Evolutionary conservation across 2,329 filamentous ascomycete species (phyloP).

Genomic region (Colletotrichum euphorbiae): DNA sequence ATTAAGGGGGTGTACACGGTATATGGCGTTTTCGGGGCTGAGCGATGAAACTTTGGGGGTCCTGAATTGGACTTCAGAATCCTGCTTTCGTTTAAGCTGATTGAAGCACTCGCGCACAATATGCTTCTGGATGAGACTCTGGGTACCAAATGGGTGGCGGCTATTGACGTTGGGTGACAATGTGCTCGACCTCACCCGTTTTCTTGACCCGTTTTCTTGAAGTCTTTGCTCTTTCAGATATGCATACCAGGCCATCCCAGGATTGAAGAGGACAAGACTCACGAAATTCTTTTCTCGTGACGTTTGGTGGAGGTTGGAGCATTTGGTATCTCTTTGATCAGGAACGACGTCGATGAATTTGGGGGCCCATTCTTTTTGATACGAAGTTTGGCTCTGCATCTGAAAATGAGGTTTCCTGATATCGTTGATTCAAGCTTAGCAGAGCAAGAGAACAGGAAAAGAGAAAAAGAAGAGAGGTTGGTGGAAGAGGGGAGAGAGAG

Average conservation of each 20-base stretch:
- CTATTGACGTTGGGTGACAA: slow-evolving; percentile 14
- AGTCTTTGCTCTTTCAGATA: background rate
- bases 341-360: too few relatives aligned
- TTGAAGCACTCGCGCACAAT: slow-evolving; percentile 23
- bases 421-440: too few relatives aligned
- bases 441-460: background rate
- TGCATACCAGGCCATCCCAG: slow-evolving; percentile 5
- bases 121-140: slow-evolving; percentile 23
- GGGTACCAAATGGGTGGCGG: background rate
- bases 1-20: slow-evolving; percentile 34
- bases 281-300: too few relatives aligned
- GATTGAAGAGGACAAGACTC: background rate
- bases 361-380: too few relatives aligned
- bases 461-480: background rate
- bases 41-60: slow-evolving; percentile 34
- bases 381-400: too few relatives aligned
- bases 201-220: background rate
- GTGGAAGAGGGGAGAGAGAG: background rate
- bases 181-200: background rate
- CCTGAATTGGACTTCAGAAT: slow-evolving; percentile 36
- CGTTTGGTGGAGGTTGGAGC: too few relatives aligned
- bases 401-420: too few relatives aligned
- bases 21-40: slow-evolving; percentile 39
- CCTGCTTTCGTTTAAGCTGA: slow-evolving; percentile 36
- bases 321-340: too few relatives aligned